phyloP scores from a whole-genome alignment of 805 yeast species.

The Saccharomycopsis sp. region DNA sequence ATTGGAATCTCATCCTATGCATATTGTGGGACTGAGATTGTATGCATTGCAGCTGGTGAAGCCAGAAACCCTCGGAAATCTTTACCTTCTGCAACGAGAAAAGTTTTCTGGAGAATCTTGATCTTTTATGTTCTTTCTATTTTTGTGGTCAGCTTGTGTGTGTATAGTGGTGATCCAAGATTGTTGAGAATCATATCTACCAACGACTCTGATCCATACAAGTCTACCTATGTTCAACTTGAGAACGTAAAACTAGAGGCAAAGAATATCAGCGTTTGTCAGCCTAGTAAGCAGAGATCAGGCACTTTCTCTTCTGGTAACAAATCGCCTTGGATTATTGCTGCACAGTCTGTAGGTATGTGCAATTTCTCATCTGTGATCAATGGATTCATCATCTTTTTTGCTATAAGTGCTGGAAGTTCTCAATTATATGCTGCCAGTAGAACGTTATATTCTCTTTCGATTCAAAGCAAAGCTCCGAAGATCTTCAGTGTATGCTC shows the following conservation, averaged over 20 bases:
- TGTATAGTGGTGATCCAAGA: constrained; percentile 75
- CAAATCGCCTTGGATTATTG: constrained; percentile 56
- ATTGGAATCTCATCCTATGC: constrained; percentile 64
- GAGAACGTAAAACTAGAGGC: constrained; percentile 23
- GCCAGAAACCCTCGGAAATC: constrained; percentile 76
- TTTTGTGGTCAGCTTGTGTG: constrained; percentile 62
- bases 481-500: constrained; percentile 51
- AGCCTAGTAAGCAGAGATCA: constrained; percentile 21
- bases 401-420: constrained; percentile 49
- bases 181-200: constrained; percentile 42
- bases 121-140: constrained; percentile 60
- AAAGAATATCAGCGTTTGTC: constrained; percentile 10
- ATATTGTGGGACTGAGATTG: constrained; percentile 77
- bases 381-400: constrained; percentile 45
- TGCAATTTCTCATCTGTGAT: constrained; percentile 42
- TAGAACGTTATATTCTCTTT: constrained; percentile 47
- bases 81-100: constrained; percentile 67
- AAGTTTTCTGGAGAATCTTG: constrained; percentile 66
- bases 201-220: constrained; percentile 16
- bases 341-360: constrained; percentile 45
- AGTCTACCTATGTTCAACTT: constrained; percentile 27
- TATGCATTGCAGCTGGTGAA: constrained; percentile 79
- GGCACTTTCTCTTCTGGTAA: constrained; percentile 33
- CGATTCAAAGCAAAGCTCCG: constrained; percentile 55
- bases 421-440: constrained; percentile 52